A percentile compares a stretch with the other conserved stretches of the same genome.
Conservation (phyloP, 495 filamentous ascomycete species). For the Darksidea phi region DNA sequence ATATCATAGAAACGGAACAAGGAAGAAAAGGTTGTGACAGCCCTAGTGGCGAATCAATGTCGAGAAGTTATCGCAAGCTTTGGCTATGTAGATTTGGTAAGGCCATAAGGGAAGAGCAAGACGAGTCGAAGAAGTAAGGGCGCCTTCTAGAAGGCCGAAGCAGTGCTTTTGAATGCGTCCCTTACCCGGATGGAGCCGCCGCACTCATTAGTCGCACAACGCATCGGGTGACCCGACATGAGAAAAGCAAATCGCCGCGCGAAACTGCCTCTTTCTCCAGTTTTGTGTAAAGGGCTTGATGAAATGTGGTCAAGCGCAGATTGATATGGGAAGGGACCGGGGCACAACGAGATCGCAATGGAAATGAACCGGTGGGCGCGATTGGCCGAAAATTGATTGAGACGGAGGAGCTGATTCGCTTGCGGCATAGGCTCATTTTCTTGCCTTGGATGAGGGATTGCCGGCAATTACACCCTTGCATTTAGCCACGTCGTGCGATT, state of each 20-base stretch:
- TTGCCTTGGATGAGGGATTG: not conserved
- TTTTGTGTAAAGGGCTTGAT: constrained; percentile 16
- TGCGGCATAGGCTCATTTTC: not conserved
- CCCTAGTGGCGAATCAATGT: too few species aligned
- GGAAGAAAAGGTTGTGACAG: too few species aligned
- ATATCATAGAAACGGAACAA: constrained; percentile 1
- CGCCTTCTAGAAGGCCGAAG: not conserved
- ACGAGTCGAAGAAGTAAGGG: not conserved
- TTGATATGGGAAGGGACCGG: constrained; percentile 15
- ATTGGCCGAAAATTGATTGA: constrained; percentile 15
- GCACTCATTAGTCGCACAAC: constrained; percentile 15
- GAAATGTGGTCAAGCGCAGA: constrained; percentile 17
- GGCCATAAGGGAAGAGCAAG: too few species aligned
- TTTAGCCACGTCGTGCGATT: constrained; percentile 12
- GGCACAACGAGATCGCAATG: constrained; percentile 11
- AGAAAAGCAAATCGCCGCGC: constrained; percentile 7
- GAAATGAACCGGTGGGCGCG: constrained; percentile 8
- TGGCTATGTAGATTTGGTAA: too few species aligned
- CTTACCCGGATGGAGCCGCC: not conserved
- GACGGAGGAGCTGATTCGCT: constrained; percentile 11
- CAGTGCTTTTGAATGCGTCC: constrained; percentile 10
- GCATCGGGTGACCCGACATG: constrained; percentile 1
- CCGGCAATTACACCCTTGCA: constrained; percentile 10
- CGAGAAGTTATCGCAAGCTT: too few species aligned
- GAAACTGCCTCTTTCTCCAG: constrained; percentile 1